These are phyloP conservation scores for Dissoconium aciculare DNA, from an alignment of 2,329 filamentous ascomycete genomes.

Conservation along the genomic window DNA sequence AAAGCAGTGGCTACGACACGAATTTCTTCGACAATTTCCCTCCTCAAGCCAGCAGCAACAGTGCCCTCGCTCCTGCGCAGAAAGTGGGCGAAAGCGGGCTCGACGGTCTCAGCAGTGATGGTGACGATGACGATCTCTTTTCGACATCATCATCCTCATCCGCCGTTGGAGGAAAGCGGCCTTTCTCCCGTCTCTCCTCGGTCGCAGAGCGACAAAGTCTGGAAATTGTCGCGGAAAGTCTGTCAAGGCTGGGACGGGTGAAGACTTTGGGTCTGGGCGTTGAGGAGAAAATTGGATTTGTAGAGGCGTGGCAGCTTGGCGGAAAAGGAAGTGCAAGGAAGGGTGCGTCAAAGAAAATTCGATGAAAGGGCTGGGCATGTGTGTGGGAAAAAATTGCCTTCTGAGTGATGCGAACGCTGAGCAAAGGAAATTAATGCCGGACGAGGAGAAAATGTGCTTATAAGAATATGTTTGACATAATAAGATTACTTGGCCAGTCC, in stretches of 20 bases:
- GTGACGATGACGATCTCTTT: conserved; percentile 2
- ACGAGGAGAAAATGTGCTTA: too few relatives aligned
- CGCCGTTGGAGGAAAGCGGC: too few relatives aligned
- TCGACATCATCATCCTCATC: not conserved
- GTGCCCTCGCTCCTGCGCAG: conserved; percentile 6
- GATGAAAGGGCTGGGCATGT: too few relatives aligned
- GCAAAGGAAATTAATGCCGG: too few relatives aligned
- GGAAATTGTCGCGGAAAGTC: conserved; percentile 65
- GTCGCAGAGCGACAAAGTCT: conserved; percentile 54
- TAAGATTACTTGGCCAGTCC: too few relatives aligned
- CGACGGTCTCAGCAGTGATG: conserved; percentile 14
- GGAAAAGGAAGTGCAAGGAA: too few relatives aligned
- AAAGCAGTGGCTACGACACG: conserved; percentile 24
- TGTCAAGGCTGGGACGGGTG: conserved; percentile 75
- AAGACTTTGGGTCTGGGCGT: conserved; percentile 78
- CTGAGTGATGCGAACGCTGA: too few relatives aligned
- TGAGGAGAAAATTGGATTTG: conserved; percentile 68
- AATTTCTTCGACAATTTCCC: conserved; percentile 35
- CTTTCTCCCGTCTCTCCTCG: conserved; percentile 17
- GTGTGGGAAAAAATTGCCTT: too few relatives aligned
- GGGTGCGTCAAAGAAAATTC: too few relatives aligned
- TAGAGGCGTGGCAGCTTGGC: conserved; percentile 46
- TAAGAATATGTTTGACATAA: too few relatives aligned
- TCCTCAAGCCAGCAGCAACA: too few relatives aligned
- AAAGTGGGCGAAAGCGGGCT: conserved; percentile 21